These are phyloP conservation scores for Penicillium sp. DNA, from an alignment of 2,329 filamentous ascomycete genomes.

Conservation along the genomic window DNA sequence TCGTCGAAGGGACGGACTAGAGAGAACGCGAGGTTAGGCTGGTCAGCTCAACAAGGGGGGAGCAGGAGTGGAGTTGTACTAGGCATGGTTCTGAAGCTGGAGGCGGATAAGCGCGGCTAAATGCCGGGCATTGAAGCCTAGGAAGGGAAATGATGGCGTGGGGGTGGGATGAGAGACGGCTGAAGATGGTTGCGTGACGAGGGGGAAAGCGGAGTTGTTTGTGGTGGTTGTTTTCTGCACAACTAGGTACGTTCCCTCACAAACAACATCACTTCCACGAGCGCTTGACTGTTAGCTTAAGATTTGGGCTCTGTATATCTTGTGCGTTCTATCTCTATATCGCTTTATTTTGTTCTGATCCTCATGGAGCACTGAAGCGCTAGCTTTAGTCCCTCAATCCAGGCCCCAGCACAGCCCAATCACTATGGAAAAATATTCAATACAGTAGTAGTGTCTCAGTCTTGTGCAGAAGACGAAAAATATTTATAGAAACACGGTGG, in stretches of 20 bases:
- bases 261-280: background rate
- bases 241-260: background rate
- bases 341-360: background rate
- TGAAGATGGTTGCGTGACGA: constrained; percentile 19
- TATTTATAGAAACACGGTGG: background rate
- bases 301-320: too few relatives aligned
- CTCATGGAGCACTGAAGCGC: background rate
- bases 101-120: constrained; percentile 24
- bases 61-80: constrained; percentile 30
- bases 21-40: constrained; percentile 6
- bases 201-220: constrained; percentile 7
- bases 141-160: constrained; percentile 5
- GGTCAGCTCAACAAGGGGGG: background rate
- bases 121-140: constrained; percentile 31
- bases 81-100: constrained; percentile 36
- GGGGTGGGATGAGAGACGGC: background rate
- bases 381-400: too few relatives aligned
- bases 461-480: background rate
- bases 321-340: background rate
- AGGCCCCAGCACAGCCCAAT: too few relatives aligned
- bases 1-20: constrained; percentile 56
- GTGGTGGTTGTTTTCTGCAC: constrained; percentile 8
- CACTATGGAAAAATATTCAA: background rate
- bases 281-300: background rate
- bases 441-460: background rate